Percentiles rank a stretch among this genome's conserved stretches.
These are phyloP conservation scores for Singerocomus rubriflavus DNA, from an alignment of 1,284 basidiomycete genomes.

Conservation along the genomic window DNA sequence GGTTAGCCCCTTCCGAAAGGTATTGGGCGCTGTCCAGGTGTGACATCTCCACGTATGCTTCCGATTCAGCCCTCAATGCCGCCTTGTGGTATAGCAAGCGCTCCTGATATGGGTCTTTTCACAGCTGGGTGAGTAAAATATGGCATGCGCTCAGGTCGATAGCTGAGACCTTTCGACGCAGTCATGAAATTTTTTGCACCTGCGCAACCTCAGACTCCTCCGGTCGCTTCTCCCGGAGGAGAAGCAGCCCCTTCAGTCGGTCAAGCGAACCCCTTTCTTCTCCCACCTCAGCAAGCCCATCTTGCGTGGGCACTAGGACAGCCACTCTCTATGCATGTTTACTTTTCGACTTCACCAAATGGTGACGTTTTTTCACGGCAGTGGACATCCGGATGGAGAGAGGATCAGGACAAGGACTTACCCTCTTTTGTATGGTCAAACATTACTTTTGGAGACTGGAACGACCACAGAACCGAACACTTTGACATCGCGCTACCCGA, in stretches of 20 bases:
- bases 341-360: conserved; percentile 64
- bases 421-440: conserved; percentile 79
- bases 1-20: conserved; percentile 24
- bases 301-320: conserved; percentile 60
- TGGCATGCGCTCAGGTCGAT: background rate
- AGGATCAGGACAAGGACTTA: conserved; percentile 48
- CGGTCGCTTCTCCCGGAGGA: conserved; percentile 18
- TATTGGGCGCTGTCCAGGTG: conserved; percentile 24
- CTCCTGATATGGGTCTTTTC: conserved; percentile 59
- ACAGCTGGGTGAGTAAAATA: conserved; percentile 52
- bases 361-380: conserved; percentile 57
- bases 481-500: conserved; percentile 71
- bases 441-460: conserved; percentile 81
- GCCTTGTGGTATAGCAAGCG: conserved; percentile 50
- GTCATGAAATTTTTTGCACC: conserved; percentile 46
- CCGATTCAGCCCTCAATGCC: background rate
- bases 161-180: conserved; percentile 21
- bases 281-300: conserved; percentile 50
- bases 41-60: conserved; percentile 7
- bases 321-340: conserved; percentile 69
- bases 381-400: conserved; percentile 46
- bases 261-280: conserved; percentile 40
- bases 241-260: conserved; percentile 26
- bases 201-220: conserved; percentile 26
- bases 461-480: conserved; percentile 62